Conservation (phyloP, 2,329 filamentous ascomycete species). For the Hypoxylon sp. region DNA sequence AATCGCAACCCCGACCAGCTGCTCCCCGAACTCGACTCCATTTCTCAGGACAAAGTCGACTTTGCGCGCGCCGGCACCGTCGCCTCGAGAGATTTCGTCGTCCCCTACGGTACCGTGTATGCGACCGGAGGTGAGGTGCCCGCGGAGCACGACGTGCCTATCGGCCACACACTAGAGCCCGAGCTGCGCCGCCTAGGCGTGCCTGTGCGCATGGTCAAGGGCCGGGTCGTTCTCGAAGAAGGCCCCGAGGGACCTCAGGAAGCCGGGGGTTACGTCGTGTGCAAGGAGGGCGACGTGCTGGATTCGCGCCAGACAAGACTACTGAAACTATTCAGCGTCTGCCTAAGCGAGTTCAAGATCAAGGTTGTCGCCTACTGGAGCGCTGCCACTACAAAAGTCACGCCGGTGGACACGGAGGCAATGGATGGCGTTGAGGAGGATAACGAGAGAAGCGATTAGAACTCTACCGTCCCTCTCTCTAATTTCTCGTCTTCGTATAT, state of each 20-base stretch:
- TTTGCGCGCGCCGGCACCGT: constrained; percentile 89
- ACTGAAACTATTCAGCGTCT: constrained; percentile 93
- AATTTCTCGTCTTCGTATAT: constrained; percentile 23
- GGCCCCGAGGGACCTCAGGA: constrained; percentile 64
- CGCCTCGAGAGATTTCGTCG: constrained; percentile 81
- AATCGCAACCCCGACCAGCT: constrained; percentile 79
- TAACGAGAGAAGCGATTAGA: constrained; percentile 48
- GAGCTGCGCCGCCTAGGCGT: constrained; percentile 90
- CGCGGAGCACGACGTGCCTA: constrained; percentile 84
- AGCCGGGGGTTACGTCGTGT: constrained; percentile 78
- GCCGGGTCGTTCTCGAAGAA: constrained; percentile 81
- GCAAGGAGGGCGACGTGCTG: constrained; percentile 85
- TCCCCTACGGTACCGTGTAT: constrained; percentile 88
- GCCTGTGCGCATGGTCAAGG: constrained; percentile 89
- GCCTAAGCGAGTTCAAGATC: constrained; percentile 91
- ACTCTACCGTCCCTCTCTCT: not conserved
- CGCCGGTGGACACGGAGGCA: constrained; percentile 64
- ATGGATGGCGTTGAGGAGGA: constrained; percentile 48
- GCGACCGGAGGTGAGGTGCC: constrained; percentile 85
- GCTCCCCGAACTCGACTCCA: constrained; percentile 78
- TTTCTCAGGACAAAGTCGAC: constrained; percentile 77
- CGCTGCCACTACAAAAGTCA: constrained; percentile 71
- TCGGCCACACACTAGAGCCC: constrained; percentile 91
- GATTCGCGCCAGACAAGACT: constrained; percentile 94
- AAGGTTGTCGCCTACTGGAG: constrained; percentile 81